These are phyloP conservation scores for Westerdykella aurantiaca DNA, from an alignment of 2,329 filamentous ascomycete species.

Conservation along the genomic window DNA sequence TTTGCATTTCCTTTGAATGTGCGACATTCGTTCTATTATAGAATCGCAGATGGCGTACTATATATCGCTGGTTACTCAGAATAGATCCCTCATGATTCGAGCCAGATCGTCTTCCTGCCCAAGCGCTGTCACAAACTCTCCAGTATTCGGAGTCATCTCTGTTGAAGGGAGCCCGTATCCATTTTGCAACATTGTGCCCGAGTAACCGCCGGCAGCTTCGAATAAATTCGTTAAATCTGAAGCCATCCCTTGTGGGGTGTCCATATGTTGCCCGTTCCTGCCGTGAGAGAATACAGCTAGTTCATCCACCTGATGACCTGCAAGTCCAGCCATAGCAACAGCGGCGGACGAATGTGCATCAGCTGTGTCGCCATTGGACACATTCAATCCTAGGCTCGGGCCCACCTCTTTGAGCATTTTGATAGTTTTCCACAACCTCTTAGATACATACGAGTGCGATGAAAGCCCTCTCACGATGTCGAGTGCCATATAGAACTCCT, in stretches of 20 bases:
- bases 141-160: constrained; percentile 24
- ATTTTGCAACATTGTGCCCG: constrained; percentile 34
- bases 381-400: constrained; percentile 58
- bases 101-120: constrained; percentile 56
- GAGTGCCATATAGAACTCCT: constrained; percentile 74
- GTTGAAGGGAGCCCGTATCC: constrained; percentile 29
- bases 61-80: constrained; percentile 32
- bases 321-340: constrained; percentile 60
- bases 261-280: constrained; percentile 30
- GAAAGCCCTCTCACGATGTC: constrained; percentile 69
- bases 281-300: constrained; percentile 45
- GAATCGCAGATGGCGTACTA: too few species aligned
- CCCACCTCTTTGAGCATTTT: constrained; percentile 66
- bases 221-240: constrained; percentile 60
- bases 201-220: constrained; percentile 55
- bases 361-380: constrained; percentile 40
- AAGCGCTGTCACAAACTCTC: constrained; percentile 42
- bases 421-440: constrained; percentile 68
- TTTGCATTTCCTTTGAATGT: too few species aligned
- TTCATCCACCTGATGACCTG: constrained; percentile 57
- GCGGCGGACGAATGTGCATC: constrained; percentile 58
- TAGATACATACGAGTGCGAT: constrained; percentile 64
- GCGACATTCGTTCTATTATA: too few species aligned
- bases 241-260: constrained; percentile 55
- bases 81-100: constrained; percentile 54